Conservation (phyloP, 2,329 filamentous ascomycete genomes). For the Hymenoscyphus repandus region DNA sequence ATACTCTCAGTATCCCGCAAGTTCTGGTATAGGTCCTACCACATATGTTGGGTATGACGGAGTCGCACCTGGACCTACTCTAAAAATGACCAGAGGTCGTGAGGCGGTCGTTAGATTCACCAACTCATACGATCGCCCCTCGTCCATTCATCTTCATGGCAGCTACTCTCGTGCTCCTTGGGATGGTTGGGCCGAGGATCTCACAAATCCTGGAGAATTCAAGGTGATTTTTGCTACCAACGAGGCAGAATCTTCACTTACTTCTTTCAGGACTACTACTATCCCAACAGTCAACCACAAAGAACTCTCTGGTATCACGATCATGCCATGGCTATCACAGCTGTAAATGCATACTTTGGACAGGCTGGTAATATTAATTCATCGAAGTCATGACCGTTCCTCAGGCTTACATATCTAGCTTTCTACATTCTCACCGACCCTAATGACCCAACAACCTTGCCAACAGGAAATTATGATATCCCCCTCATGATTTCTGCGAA, state of each 20-base stretch:
- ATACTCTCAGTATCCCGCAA: slow-evolving; percentile 2
- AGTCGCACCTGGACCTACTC: slow-evolving; percentile 48
- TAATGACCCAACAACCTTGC: slow-evolving; percentile 40
- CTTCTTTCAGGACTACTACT: slow-evolving; percentile 61
- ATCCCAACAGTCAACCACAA: slow-evolving; percentile 48
- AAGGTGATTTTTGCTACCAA: no score
- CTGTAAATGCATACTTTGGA: slow-evolving; percentile 50
- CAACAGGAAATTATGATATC: slow-evolving; percentile 47
- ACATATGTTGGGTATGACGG: slow-evolving; percentile 48
- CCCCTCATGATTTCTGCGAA: slow-evolving; percentile 46
- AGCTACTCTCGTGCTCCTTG: slow-evolving; percentile 44
- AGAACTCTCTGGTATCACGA: slow-evolving; percentile 55
- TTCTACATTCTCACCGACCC: slow-evolving; percentile 49
- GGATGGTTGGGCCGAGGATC: slow-evolving; percentile 51
- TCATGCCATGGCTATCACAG: slow-evolving; percentile 36
- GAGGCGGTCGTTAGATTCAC: slow-evolving; percentile 50
- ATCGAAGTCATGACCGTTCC: neutral
- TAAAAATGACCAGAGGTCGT: slow-evolving; percentile 36
- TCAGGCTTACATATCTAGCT: neutral
- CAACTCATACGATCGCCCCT: slow-evolving; percentile 31
- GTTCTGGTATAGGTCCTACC: slow-evolving; percentile 37
- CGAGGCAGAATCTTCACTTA: no score
- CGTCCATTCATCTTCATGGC: slow-evolving; percentile 33
- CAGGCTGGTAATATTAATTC: slow-evolving; percentile 38
- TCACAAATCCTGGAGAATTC: slow-evolving; percentile 44